Evolutionary conservation across 768 basidiomycete species (phyloP).

Genomic region (Candolleomyces eurysporus): DNA sequence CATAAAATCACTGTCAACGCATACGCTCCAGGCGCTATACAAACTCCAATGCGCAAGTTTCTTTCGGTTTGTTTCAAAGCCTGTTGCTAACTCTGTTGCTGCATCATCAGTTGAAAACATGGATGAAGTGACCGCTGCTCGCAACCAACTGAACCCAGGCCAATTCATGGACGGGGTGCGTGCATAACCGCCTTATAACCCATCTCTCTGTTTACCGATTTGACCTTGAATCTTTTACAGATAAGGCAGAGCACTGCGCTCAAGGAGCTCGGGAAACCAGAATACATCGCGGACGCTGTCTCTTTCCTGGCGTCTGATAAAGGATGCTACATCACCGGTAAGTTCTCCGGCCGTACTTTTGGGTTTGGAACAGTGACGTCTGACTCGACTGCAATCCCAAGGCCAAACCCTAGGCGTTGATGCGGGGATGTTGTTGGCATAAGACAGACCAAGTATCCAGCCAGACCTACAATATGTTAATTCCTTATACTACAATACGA

Average conservation of each 20-base stretch:
- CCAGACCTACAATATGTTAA: too few relatives aligned
- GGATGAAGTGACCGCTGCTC: not conserved
- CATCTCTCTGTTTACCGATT: not conserved
- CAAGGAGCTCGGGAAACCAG: not conserved
- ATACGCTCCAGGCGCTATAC: slow-evolving; percentile 26
- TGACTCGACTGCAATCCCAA: too few relatives aligned
- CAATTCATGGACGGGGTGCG: not conserved
- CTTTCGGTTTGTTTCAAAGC: not conserved
- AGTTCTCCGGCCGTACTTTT: too few relatives aligned
- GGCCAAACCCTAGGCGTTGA: too few relatives aligned
- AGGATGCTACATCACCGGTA: not conserved
- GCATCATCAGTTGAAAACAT: not conserved
- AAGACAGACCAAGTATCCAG: too few relatives aligned
- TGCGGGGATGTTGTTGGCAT: too few relatives aligned
- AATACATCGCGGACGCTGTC: not conserved
- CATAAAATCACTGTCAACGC: slow-evolving; percentile 34
- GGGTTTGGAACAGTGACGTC: too few relatives aligned
- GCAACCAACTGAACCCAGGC: not conserved
- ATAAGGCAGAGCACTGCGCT: not conserved
- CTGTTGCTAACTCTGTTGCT: not conserved
- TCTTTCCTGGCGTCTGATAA: not conserved
- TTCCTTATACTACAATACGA: too few relatives aligned
- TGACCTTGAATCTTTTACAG: not conserved
- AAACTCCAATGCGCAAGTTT: not conserved
- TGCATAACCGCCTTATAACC: not conserved